Base-by-base conservation (phyloP, 1,284 basidiomycete genomes). In the Leccinum subrobustum region DNA sequence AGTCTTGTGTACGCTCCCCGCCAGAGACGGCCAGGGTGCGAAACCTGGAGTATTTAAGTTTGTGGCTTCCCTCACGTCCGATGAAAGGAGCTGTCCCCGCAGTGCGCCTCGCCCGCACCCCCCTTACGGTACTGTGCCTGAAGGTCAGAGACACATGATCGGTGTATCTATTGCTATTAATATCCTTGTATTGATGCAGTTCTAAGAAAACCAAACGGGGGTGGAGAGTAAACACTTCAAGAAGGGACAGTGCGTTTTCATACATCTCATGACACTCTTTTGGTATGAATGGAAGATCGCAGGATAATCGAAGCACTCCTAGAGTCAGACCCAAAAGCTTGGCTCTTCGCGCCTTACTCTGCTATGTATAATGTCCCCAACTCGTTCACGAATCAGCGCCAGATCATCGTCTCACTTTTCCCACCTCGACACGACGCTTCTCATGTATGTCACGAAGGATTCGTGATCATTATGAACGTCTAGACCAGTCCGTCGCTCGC, bases 351-450 rank as follows among this genome's bases (percentile, higher is more conserved):
- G 3, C 74, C 86, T 48, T 87, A 87, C 71, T 81, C 86, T 4
- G 82, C 81, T 1, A 71, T 89, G 60, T 78, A 83, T 70, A 88
- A 85, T 66, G 72, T 91, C 5, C 86, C 88, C 3, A 90, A 89
- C 71, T 88, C 86, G 16, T 78, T 91, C 50, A 87, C 85, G 48
- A 91, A 89, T 67, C 88, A 91, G 69, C 79, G 81, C 14, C 79
- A 83, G 61, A 83, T 91, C 64, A 90, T 92, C 67, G 80, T 89
- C 57, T 77, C 80, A 88, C 3, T 92, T 89, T 72, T 81, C 78
- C 4, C 71, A 76, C 39, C 73, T 88, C 0, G 80, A 90, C 61
- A 91, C 89, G 2, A 88, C 89, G 0, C 80, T 92, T 3, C 81
- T 91, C 0, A 81, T 83, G 18, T 88, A 87, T 62, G 86, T 91